These are phyloP conservation scores for Boletus insuetus DNA, from an alignment of 768 basidiomycete species.

Conservation along the genomic window DNA sequence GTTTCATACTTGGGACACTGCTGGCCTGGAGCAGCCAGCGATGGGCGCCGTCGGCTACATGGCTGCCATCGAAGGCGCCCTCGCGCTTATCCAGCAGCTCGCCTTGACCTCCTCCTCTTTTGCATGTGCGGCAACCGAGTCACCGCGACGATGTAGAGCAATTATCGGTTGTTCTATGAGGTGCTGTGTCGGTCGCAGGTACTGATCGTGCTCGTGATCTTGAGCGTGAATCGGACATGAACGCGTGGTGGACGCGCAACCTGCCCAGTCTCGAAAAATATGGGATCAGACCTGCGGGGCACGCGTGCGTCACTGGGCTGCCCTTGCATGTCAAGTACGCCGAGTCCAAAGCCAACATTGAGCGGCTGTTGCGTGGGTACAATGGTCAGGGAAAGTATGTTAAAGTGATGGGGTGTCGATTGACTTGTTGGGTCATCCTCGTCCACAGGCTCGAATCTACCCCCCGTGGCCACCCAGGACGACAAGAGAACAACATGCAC, in stretches of 20 bases:
- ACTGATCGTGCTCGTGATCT: constrained; percentile 31
- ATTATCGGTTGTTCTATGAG: constrained; percentile 38
- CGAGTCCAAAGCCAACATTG: constrained; percentile 14
- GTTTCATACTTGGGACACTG: constrained; percentile 32
- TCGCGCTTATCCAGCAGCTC: constrained; percentile 35
- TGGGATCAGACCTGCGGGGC: constrained; percentile 21
- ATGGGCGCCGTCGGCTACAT: constrained; percentile 21
- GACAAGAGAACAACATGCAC: no score
- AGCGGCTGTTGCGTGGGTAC: constrained; percentile 13
- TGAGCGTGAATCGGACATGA: constrained; percentile 34
- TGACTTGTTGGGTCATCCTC: no score
- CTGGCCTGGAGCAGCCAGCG: constrained; percentile 29
- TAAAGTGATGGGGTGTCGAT: no score
- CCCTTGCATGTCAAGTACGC: constrained; percentile 18
- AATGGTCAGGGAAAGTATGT: constrained; percentile 15
- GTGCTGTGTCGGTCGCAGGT: constrained; percentile 43
- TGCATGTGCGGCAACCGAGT: constrained; percentile 39
- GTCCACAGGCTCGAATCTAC: no score
- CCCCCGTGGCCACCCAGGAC: no score
- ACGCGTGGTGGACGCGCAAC: constrained; percentile 34
- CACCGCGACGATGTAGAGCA: constrained; percentile 33
- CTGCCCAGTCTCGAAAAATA: constrained; percentile 15
- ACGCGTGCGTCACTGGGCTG: constrained; percentile 34
- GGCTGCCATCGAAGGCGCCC: constrained; percentile 25
- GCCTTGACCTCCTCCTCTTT: constrained; percentile 39